phyloP scores from a whole-genome alignment of 306 rosid genomes.

The Rosa lucieae region DNA sequence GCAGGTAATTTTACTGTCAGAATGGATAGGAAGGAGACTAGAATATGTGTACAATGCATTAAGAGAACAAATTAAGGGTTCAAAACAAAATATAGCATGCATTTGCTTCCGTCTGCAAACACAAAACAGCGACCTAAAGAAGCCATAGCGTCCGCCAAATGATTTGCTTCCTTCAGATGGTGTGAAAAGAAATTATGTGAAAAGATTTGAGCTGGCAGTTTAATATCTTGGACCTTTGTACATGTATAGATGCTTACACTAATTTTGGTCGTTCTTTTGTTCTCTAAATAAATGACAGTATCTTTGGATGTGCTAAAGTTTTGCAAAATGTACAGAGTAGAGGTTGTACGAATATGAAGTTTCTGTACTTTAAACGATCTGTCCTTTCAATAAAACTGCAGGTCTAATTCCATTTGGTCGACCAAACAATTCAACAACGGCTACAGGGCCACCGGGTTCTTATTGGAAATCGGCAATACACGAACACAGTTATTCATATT shows the following conservation, averaged over 20 bases:
- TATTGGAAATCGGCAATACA: too few relatives aligned
- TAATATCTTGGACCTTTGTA: not conserved
- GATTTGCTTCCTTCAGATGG: not conserved
- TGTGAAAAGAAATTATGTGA: not conserved
- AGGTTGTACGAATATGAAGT: too few relatives aligned
- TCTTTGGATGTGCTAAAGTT: not conserved
- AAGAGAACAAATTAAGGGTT: not conserved
- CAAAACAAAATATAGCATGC: not conserved
- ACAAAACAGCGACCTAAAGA: not conserved
- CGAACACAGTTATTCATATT: too few relatives aligned
- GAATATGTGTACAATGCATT: not conserved
- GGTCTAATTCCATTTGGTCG: too few relatives aligned
- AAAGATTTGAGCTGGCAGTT: not conserved
- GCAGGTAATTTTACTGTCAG: constrained; percentile 12
- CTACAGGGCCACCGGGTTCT: too few relatives aligned
- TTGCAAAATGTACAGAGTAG: not conserved
- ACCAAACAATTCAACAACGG: too few relatives aligned
- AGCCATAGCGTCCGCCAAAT: not conserved
- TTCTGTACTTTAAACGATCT: too few relatives aligned
- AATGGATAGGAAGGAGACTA: not conserved
- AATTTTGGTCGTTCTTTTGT: not conserved
- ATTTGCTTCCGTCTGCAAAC: not conserved
- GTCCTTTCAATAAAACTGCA: too few relatives aligned
- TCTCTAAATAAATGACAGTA: not conserved
- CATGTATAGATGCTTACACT: not conserved